Conservation (phyloP, 1,284 basidiomycete genomes). For the Testicularia cyperi region DNA sequence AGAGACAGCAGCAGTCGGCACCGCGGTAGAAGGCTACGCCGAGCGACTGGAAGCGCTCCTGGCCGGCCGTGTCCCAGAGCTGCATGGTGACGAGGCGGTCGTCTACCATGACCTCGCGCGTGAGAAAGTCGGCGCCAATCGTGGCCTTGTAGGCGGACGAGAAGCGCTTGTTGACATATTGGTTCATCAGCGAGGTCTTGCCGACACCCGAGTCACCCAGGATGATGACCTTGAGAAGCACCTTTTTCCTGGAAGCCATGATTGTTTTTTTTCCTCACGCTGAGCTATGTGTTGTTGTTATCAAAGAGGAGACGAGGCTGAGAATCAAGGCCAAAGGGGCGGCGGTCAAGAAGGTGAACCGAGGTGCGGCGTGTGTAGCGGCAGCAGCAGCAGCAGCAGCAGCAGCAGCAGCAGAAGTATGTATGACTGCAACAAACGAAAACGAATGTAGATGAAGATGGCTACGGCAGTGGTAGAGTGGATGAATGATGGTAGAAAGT, state of each 20-base stretch:
- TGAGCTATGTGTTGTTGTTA: too few relatives aligned
- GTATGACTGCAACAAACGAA: too few relatives aligned
- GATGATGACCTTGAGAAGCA: conserved; percentile 76
- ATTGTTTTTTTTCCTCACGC: too few relatives aligned
- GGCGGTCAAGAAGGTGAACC: too few relatives aligned
- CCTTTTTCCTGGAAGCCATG: conserved; percentile 70
- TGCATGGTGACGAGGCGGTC: conserved; percentile 97
- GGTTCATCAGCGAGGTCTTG: conserved; percentile 99
- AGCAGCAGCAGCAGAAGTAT: too few relatives aligned
- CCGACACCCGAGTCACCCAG: conserved; percentile 72
- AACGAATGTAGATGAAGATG: too few relatives aligned
- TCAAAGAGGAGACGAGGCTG: too few relatives aligned
- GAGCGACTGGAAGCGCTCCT: conserved; percentile 97
- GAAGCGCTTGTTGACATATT: conserved; percentile 99
- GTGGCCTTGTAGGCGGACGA: conserved; percentile 92
- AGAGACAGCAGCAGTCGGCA: conserved; percentile 95
- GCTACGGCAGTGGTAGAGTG: too few relatives aligned
- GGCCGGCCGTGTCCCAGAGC: conserved; percentile 98
- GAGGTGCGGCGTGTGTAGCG: too few relatives aligned
- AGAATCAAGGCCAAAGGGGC: too few relatives aligned
- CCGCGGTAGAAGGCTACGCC: conserved; percentile 99
- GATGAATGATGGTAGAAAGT: too few relatives aligned
- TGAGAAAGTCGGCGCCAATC: conserved; percentile 67
- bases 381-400: too few relatives aligned
- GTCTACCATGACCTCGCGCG: conserved; percentile 98